Evolutionary conservation across 2,329 filamentous ascomycete genomes (phyloP), one percentile per base, ranked within the genome.

Genomic region (Didymella exigua): DNA sequence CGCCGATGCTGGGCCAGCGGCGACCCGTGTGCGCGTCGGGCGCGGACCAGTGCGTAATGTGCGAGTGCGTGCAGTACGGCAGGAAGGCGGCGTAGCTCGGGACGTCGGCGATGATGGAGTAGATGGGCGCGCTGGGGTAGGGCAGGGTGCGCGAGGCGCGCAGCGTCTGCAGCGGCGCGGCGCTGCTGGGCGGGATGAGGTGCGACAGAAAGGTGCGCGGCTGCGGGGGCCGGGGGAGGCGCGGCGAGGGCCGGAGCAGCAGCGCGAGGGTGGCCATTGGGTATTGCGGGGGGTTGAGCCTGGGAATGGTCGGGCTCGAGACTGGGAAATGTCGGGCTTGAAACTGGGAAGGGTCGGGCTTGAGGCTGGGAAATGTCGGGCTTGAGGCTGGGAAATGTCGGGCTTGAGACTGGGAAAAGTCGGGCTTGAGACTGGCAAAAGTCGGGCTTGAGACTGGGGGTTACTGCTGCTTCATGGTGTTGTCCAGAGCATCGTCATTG

Each of bases 21-120:
- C 79, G 81, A 24, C 77, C 76, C 46, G 79, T 67, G 40, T 56
- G 5, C 56, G 77, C 57, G 68, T 84, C 80, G 8, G 84, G 79
- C 11, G 72, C 49, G 6, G 90, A 88, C 84, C 89, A 91, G 54
- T 82, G 81, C 1, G 91, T 96, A 34, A 98, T 91, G 57, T 81
- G 83, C 31, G 90, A 93, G 40, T 81, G 81, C 37, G 85, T 84
- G 78, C 93, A 96, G 83, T 96, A 97, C 10, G 95, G 95, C n/a
- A 99, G 85, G 81, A 98, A 99, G 62, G 81, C 75, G 31, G 83
- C 80, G 84, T 99, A 99, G 60, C 60, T 64, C 75, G 91, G 85
- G 61, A 99, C 87, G 76, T 97, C 91, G 77, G 92, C 87, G 74
- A 99, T 93, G 49, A 97, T 84, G 63, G 82, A 81, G 84, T 95